phyloP scores from a whole-genome alignment of 495 filamentous ascomycete genomes.

The Parathielavia hyrcaniae region DNA sequence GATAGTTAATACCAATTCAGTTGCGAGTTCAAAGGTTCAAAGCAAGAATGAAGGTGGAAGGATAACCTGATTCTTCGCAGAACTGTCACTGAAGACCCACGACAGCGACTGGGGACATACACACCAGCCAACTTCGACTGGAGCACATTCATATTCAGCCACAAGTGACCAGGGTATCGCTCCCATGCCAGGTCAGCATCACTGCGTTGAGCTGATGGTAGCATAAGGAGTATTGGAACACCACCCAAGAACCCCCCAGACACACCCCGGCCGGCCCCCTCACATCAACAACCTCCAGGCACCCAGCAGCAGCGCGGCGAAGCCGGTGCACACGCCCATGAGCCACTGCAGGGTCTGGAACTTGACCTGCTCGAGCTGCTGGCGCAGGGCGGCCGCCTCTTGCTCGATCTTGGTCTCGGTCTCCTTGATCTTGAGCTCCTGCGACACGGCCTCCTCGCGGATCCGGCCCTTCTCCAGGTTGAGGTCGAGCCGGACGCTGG shows the following conservation, averaged over 20 bases:
- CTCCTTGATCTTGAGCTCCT: constrained; percentile 98
- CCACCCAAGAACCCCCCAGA: neutral
- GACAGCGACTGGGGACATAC: too few relatives aligned
- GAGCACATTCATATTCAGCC: too few relatives aligned
- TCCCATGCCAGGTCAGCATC: too few relatives aligned
- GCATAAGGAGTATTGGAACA: neutral
- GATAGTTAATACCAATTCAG: too few relatives aligned
- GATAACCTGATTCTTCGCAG: too few relatives aligned
- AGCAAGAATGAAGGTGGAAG: too few relatives aligned
- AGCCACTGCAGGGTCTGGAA: constrained; percentile 97
- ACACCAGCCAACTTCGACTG: too few relatives aligned
- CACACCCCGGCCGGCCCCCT: constrained; percentile 4
- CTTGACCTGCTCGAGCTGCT: constrained; percentile 93
- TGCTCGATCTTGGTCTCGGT: constrained; percentile 98
- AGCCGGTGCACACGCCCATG: constrained; percentile 91
- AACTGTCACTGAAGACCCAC: too few relatives aligned
- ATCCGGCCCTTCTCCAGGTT: constrained; percentile 97
- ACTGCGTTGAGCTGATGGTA: constrained; percentile 3
- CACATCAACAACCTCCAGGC: constrained; percentile 83
- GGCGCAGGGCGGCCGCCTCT: constrained; percentile 83
- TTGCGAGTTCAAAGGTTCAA: too few relatives aligned
- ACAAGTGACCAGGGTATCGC: too few relatives aligned
- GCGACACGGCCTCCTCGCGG: constrained; percentile 90
- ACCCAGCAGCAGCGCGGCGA: constrained; percentile 89
- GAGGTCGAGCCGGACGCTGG: constrained; percentile 80